A percentile compares a stretch with the other conserved stretches of the same genome.
phyloP scores from a whole-genome alignment of 2,329 filamentous ascomycete genomes.

The Fusarium sp. region DNA sequence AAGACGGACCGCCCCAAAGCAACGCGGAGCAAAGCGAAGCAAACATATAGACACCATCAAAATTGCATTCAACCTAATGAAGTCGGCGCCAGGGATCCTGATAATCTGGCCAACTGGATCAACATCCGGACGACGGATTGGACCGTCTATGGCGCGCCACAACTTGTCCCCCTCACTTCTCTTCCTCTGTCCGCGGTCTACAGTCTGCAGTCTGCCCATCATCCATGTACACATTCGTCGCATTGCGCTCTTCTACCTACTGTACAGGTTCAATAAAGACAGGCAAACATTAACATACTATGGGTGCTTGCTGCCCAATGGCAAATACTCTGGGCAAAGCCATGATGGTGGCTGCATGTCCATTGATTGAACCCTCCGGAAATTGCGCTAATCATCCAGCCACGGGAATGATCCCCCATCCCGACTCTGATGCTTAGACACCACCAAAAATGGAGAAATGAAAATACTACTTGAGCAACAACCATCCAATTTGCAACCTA shows the following conservation, averaged over 20 bases:
- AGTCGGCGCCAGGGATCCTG: conserved; percentile 44
- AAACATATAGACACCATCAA: conserved; percentile 29
- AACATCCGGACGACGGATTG: conserved; percentile 56
- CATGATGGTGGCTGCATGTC: conserved; percentile 25
- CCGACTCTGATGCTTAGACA: conserved; percentile 21
- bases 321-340: conserved; percentile 20
- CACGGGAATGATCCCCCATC: conserved; percentile 24
- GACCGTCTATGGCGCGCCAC: conserved; percentile 47
- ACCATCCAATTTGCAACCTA: conserved; percentile 12
- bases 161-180: conserved; percentile 17
- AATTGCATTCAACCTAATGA: conserved; percentile 27
- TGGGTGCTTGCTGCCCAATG: conserved; percentile 56
- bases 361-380: conserved; percentile 33
- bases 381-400: conserved; percentile 34
- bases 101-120: conserved; percentile 61
- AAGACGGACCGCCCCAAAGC: conserved; percentile 1
- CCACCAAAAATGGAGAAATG: conserved; percentile 38
- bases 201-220: not conserved
- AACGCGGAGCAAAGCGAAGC: conserved; percentile 8
- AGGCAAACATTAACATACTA: conserved; percentile 24
- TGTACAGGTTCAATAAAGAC: conserved; percentile 9
- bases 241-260: conserved; percentile 5
- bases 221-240: conserved; percentile 33
- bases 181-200: conserved; percentile 5
- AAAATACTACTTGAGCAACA: conserved; percentile 39